A percentile compares a stretch with the other conserved stretches of the same genome.
Evolutionary conservation across 257 asterid genomes (phyloP).

Genomic region (Paraleonurus japonicus): DNA sequence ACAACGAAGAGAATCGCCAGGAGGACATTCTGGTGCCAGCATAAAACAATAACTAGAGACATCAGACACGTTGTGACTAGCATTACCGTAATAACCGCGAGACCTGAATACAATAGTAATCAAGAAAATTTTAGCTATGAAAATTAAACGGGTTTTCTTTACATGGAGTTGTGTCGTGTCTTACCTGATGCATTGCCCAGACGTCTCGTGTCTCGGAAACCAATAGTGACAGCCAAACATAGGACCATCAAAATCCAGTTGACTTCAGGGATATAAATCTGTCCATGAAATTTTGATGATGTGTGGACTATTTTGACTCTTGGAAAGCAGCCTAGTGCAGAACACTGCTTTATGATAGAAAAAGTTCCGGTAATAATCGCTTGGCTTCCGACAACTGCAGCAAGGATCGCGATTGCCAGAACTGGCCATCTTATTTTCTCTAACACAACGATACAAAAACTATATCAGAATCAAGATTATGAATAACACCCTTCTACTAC

Average conservation of each 20-base stretch:
- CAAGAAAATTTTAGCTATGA: background rate
- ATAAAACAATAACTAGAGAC: slow-evolving; percentile 85
- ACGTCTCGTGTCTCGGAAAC: slow-evolving; percentile 72
- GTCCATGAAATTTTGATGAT: slow-evolving; percentile 78
- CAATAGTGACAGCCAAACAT: slow-evolving; percentile 78
- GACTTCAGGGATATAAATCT: slow-evolving; percentile 84
- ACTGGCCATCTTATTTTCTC: slow-evolving; percentile 81
- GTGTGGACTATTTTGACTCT: slow-evolving; percentile 80
- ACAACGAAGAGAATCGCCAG: slow-evolving; percentile 56
- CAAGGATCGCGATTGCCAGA: slow-evolving; percentile 77
- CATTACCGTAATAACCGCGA: slow-evolving; percentile 91
- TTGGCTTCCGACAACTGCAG: slow-evolving; percentile 95
- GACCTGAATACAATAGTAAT: slow-evolving; percentile 40
- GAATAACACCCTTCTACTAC: background rate
- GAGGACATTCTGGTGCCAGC: slow-evolving; percentile 65
- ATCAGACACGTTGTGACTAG: slow-evolving; percentile 86
- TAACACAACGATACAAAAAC: slow-evolving; percentile 9
- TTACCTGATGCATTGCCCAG: slow-evolving; percentile 85
- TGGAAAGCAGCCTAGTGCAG: slow-evolving; percentile 86
- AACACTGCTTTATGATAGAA: slow-evolving; percentile 86
- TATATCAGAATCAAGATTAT: background rate
- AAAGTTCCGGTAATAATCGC: slow-evolving; percentile 90
- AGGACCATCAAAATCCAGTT: slow-evolving; percentile 80
- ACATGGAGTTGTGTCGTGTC: background rate
- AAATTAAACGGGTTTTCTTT: background rate